Conservation (phyloP, 768 basidiomycete genomes). For the Collybia sp. region DNA sequence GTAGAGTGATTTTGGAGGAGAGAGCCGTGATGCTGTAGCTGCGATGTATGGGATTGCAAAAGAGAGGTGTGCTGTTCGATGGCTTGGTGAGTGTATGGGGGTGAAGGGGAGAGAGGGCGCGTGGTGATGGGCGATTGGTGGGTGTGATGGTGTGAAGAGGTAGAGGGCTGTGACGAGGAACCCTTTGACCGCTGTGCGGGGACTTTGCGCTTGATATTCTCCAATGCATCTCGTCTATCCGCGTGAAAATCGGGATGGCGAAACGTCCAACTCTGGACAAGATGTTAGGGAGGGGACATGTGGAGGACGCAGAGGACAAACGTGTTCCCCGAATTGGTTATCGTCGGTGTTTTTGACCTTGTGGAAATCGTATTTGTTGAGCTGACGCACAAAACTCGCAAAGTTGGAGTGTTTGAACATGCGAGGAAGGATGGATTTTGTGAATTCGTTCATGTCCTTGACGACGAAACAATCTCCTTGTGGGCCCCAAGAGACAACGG, state of each 20-base stretch:
- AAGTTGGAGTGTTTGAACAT: constrained; percentile 97
- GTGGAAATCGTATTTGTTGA: constrained; percentile 97
- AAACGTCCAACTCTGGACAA: constrained; percentile 47
- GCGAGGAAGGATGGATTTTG: constrained; percentile 82
- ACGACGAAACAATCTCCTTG: constrained; percentile 88
- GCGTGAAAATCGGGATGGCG: constrained; percentile 59
- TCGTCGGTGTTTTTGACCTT: constrained; percentile 92
- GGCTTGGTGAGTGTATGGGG: constrained; percentile 9
- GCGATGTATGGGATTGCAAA: no score
- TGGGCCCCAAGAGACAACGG: constrained; percentile 81
- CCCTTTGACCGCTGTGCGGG: constrained; percentile 47
- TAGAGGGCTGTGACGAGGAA: constrained; percentile 14
- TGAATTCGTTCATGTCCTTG: constrained; percentile 97
- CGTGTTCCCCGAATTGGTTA: constrained; percentile 62
- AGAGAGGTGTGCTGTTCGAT: constrained; percentile 18
- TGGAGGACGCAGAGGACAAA: constrained; percentile 18
- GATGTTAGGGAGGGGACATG: background rate
- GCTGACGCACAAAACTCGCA: constrained; percentile 85
- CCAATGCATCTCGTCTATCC: constrained; percentile 46
- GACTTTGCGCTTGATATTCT: constrained; percentile 59
- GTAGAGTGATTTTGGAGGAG: constrained; percentile 9
- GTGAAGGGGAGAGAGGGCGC: constrained; percentile 21
- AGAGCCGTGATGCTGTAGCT: no score
- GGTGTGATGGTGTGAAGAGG: constrained; percentile 8
- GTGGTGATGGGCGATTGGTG: constrained; percentile 18